These are phyloP conservation scores for Knoxia roxburghii DNA, from an alignment of 257 asterid genomes.

Conservation along the genomic window DNA sequence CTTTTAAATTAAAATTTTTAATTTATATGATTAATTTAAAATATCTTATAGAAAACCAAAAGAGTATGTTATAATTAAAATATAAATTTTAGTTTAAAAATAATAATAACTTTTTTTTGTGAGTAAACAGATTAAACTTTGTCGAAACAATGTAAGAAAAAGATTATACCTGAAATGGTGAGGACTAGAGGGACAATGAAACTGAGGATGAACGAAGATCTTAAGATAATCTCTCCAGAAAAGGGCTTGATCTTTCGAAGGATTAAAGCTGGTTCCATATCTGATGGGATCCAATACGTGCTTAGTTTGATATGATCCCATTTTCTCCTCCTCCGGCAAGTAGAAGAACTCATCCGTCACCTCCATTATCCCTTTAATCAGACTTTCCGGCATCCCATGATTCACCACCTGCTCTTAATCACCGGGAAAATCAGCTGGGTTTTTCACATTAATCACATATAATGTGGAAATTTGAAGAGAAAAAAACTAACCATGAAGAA, in stretches of 20 bases:
- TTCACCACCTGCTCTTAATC: conserved; percentile 41
- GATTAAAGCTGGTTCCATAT: conserved; percentile 73
- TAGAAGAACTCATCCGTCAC: conserved; percentile 47
- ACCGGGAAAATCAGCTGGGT: too few species aligned
- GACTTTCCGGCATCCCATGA: conserved; percentile 58
- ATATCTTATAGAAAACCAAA: too few species aligned
- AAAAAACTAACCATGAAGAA: conserved; percentile 34
- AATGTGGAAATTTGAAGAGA: not conserved
- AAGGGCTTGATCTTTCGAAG: conserved; percentile 34
- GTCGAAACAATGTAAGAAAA: too few species aligned
- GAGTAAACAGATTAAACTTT: not conserved
- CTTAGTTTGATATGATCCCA: conserved; percentile 37
- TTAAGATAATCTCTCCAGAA: conserved; percentile 83
- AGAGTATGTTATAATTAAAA: too few species aligned
- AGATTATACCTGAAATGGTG: conserved; percentile 51
- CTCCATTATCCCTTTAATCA: conserved; percentile 35
- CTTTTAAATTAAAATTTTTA: too few species aligned
- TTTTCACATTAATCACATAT: too few species aligned
- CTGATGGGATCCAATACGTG: conserved; percentile 58
- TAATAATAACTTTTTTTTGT: too few species aligned
- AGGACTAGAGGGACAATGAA: conserved; percentile 53
- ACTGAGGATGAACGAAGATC: conserved; percentile 61
- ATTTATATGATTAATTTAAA: too few species aligned
- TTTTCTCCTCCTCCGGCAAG: conserved; percentile 61
- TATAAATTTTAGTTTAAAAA: too few species aligned